Base-by-base conservation (phyloP, 495 filamentous ascomycete genomes). In the Friedmanniomyces endolithicus region DNA sequence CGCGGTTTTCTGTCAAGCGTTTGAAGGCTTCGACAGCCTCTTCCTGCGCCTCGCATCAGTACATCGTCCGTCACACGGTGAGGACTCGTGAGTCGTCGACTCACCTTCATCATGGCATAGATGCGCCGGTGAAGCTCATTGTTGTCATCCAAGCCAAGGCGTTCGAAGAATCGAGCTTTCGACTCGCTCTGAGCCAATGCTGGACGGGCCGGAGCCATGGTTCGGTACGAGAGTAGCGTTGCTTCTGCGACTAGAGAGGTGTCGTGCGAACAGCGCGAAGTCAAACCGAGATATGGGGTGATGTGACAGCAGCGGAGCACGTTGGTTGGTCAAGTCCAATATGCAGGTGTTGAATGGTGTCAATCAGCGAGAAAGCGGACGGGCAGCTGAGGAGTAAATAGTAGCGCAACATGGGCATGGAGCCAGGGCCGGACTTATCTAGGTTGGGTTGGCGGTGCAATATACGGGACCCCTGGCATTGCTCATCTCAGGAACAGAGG, bases 71-170 rank as follows among this genome's bases (percentile, higher is more conserved):
- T 41, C 44, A 51, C n/a, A n/a, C n/a, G n/a, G n/a, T n/a, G 24
- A 27, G 11, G 19, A 14, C 11, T 1, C 23, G 19, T 7, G 9
- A 8, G 7, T 17, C 17, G 33, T 16, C 50, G n/a, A n/a, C 59
- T 29, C 55, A 68, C 67, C 57, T 67, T 60, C 64, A 69, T 64
- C 57, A 58, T 59, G 0, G 63, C 57, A 40, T 63, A 64, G 11
- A 64, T 17, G 40, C 56, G 40, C 22, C 46, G 64, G 39, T 68
- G 54, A 29, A 48, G 14, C 17, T 57, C 56, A 44, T 58, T 52
- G 17, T 62, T 37, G 11, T 63, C 63, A 17, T 51, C 34, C 44
- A 68, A 35, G 7, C 65, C 62, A 12, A 68, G 65, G 6, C 55
- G 56, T 27, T 58, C 57, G 45, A 70, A 60, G 37, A 70, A 59